Percentiles rank a stretch among this genome's conserved stretches.
Conservation (phyloP, 2,329 filamentous ascomycete genomes). For the Hypoxylon sp. region DNA sequence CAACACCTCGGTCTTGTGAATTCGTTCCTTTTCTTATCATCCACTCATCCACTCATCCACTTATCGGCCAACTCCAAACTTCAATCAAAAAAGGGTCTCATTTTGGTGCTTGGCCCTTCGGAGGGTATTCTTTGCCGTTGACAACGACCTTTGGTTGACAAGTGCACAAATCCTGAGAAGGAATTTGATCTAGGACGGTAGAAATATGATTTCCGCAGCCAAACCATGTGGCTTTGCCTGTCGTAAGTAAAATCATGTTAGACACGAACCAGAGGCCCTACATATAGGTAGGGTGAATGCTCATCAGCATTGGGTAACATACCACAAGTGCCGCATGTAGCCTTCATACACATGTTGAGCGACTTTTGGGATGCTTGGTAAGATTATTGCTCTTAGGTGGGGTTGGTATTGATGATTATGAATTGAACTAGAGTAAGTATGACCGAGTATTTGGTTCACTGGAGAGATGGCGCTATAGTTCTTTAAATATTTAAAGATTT, state of each 20-base stretch:
- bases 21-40: not conserved
- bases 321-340: slow-evolving; percentile 74
- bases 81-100: not conserved
- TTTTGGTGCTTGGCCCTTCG: slow-evolving; percentile 62
- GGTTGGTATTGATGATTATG: not conserved
- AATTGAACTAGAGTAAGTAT: no score
- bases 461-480: not conserved
- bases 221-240: slow-evolving; percentile 73
- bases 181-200: slow-evolving; percentile 71
- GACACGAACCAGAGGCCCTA: not conserved
- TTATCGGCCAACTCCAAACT: not conserved
- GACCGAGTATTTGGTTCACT: not conserved
- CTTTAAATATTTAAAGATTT: slow-evolving; percentile 11
- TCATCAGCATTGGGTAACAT: slow-evolving; percentile 52
- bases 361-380: not conserved
- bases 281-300: not conserved
- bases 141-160: slow-evolving; percentile 74
- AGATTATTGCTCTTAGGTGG: slow-evolving; percentile 2
- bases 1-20: not conserved
- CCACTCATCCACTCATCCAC: no score
- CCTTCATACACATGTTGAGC: slow-evolving; percentile 73
- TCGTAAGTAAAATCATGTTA: slow-evolving; percentile 14
- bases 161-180: slow-evolving; percentile 71
- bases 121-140: slow-evolving; percentile 73
- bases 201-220: slow-evolving; percentile 74